Evolutionary conservation across 108 stramenopile genomes (phyloP).

Genomic region (Aurantiochytrium sp.): DNA sequence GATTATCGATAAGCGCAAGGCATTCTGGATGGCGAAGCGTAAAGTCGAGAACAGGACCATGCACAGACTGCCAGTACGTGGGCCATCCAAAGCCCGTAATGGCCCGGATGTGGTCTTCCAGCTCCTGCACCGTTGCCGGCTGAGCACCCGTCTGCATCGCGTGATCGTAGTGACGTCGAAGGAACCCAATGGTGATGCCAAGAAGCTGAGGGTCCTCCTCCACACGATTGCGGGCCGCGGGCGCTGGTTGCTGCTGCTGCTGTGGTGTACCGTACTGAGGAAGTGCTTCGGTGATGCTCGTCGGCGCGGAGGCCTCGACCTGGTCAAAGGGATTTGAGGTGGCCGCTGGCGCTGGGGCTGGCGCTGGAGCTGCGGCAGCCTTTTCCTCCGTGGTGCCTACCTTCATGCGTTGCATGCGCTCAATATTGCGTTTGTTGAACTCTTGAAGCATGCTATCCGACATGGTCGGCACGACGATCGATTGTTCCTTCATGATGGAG

Average conservation of each 20-base stretch:
- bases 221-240: background rate
- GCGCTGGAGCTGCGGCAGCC: background rate
- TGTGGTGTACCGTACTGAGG: background rate
- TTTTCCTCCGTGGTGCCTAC: background rate
- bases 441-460: background rate
- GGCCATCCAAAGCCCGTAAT: background rate
- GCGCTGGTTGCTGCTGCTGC: background rate
- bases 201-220: background rate
- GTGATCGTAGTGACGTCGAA: background rate
- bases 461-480: constrained; percentile 11
- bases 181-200: background rate
- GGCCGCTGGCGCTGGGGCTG: no score
- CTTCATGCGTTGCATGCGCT: constrained; percentile 8
- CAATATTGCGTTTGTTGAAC: background rate
- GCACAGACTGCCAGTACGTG: background rate
- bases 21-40: background rate
- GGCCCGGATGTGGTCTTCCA: background rate
- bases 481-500: background rate
- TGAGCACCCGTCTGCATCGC: background rate
- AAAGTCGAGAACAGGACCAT: background rate
- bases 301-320: background rate
- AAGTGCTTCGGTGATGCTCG: background rate
- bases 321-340: background rate
- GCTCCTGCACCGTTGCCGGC: background rate
- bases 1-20: background rate